A percentile compares a stretch with the other conserved stretches of the same genome.
Conservation (phyloP, 495 filamentous ascomycete genomes). For the Penicillium samsonianum region DNA sequence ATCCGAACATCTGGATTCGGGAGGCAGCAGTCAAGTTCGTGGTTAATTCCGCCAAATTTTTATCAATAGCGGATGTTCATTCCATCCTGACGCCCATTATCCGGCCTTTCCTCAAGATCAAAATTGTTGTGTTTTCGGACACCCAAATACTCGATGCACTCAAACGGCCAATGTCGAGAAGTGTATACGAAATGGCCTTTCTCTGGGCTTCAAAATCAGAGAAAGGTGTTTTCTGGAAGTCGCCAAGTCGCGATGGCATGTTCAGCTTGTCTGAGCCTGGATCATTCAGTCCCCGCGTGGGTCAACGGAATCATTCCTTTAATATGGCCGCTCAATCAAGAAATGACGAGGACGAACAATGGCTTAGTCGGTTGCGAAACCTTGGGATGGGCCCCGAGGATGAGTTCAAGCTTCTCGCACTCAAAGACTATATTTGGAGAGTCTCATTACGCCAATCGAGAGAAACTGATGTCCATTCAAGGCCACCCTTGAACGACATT, state of each 20-base stretch:
- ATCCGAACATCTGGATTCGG: conserved; percentile 93
- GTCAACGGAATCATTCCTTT: conserved; percentile 24
- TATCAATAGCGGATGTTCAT: conserved; percentile 79
- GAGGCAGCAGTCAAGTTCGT: conserved; percentile 86
- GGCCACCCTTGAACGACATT: conserved; percentile 63
- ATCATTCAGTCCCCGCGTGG: conserved; percentile 25
- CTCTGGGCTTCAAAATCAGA: conserved; percentile 83
- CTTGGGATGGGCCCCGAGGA: conserved; percentile 82
- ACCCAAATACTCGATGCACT: conserved; percentile 75
- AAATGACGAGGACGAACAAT: conserved; percentile 96
- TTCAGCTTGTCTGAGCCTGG: conserved; percentile 59
- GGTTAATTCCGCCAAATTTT: conserved; percentile 68
- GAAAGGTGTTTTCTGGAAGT: conserved; percentile 82
- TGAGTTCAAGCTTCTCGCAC: conserved; percentile 82
- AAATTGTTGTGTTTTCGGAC: conserved; percentile 65
- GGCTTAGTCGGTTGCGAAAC: conserved; percentile 80
- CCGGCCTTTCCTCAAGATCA: conserved; percentile 75
- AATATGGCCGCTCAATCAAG: conserved; percentile 51
- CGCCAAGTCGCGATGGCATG: conserved; percentile 62
- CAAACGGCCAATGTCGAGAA: conserved; percentile 77
- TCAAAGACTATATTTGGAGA: conserved; percentile 92
- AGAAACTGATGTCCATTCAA: conserved; percentile 31
- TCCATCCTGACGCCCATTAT: conserved; percentile 81
- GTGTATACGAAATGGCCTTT: conserved; percentile 80
- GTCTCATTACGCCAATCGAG: conserved; percentile 70